Base-by-base conservation (phyloP, 2,329 filamentous ascomycete genomes). In the Ophiostoma himal-ulmi region DNA sequence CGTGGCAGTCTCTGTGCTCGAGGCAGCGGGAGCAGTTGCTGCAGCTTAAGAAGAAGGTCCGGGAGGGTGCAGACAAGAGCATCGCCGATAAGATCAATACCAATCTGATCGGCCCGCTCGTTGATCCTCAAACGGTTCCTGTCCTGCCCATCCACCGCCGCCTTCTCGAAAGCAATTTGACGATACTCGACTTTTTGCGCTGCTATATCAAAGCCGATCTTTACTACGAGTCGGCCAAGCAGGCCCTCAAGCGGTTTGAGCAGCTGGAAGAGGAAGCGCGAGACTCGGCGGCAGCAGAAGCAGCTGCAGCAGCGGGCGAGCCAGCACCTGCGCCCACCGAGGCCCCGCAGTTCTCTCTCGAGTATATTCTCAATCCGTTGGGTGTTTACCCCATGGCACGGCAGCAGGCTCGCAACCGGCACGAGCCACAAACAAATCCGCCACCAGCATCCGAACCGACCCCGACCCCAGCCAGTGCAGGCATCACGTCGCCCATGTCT, bases 311-410 rank as follows among this genome's bases (percentile, higher is more conserved):
- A 1, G 65, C 66, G 2, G 60, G 36, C n/a, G 30, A 34, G 14
- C 36, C 11, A 5, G 41, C 52, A 26, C 39, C 44, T 8, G 71
- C 39, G 5, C 36, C 54, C 22, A 20, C 14, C 6, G 54, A 66
- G 5, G 41, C 65, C 10, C 60, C 68, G 7, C 71, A 71, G 67
- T 71, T 54, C 41, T 72, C 71, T 14, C 68, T 72, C 20, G 70
- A 72, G 69, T 72, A 73, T 65, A 72, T 72, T 22, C 37, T 73
- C 8, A 73, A 73, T 39, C 72, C 72, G 5, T 70, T 73, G 6
- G 72, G 70, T 20, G 71, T 73, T 13, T 73, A 69, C 22, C 72
- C 70, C 2, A 69, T 73, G 69, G 72, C 72, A 4, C 67, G 72
- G n/a, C 57, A 70, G 65, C 70, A 73, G 65, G 68, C 60, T 2